phyloP scores from a whole-genome alignment of 1,139 yeast species.

The Lodderomyces orthopsilosis region DNA sequence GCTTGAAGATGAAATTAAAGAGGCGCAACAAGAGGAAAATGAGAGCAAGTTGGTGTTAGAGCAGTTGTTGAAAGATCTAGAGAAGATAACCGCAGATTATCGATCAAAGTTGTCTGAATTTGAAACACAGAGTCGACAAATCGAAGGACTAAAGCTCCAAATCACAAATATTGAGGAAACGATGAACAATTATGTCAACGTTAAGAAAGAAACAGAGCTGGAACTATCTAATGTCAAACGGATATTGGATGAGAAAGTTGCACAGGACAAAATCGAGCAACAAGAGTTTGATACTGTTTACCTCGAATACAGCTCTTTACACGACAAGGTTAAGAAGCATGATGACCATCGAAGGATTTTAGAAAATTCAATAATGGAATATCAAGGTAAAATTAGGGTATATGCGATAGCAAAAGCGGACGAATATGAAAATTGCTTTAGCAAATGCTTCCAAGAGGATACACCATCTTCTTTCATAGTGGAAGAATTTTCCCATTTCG shows the following conservation, averaged over 20 bases:
- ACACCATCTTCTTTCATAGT: conserved; percentile 13
- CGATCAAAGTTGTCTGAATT: conserved; percentile 8
- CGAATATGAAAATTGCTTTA: conserved; percentile 13
- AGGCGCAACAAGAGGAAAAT: neutral
- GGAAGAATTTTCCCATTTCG: conserved; percentile 22
- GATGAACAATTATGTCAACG: conserved; percentile 8
- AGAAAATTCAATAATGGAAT: conserved; percentile 53
- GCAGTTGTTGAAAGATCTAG: neutral
- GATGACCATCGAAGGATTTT: conserved; percentile 36
- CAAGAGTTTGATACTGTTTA: conserved; percentile 6
- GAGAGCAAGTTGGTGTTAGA: neutral
- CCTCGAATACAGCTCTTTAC: conserved; percentile 12
- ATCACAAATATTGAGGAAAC: conserved; percentile 9
- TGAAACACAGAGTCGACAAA: conserved; percentile 1
- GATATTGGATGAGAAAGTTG: neutral
- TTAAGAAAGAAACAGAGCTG: conserved; percentile 5
- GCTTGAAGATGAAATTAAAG: conserved; percentile 12
- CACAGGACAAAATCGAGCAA: neutral
- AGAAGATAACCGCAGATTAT: neutral
- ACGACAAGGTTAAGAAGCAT: conserved; percentile 21
- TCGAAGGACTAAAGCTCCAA: conserved; percentile 9
- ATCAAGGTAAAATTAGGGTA: conserved; percentile 36
- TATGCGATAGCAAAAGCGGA: conserved; percentile 20
- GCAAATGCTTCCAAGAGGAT: conserved; percentile 20
- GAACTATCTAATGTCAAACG: neutral